Evolutionary conservation across 225 moss, liverwort and hornwort genomes (phyloP), one percentile per base, ranked within the genome.

Genomic region (Pseudisothecium myosuroides): DNA sequence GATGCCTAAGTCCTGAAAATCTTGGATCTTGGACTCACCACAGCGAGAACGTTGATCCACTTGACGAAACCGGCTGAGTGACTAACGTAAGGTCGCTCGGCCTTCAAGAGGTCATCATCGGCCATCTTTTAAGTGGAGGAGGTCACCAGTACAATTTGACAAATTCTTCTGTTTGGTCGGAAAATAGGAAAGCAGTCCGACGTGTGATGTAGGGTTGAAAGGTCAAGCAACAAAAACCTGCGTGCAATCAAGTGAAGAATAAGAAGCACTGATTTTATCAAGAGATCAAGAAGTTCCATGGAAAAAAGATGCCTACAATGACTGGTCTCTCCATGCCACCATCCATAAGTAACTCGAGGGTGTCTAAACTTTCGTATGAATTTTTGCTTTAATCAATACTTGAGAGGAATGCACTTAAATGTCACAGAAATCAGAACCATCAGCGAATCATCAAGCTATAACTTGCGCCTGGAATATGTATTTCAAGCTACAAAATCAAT

Each of bases 11-110:
- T 54, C 54, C 54, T 54, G 54, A 54, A 18, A 54, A 18, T 18
- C 54, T 17, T 54, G 43, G 11, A 39, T 27, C 41, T 69, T 39
- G n/a, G 37, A 63, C 94, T 88, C 80, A 94, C 94, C 89, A 91
- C 45, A 86, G 60, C 93, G 55, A 94, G 58, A 41, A 88, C 64
- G 61, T 93, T 94, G 86, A 94, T 81, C 39, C 69, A 86, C 89
- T 26, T 88, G 36, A 93, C 76, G 58, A 93, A 88, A 81, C 10
- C 18, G 29, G 89, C 90, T 66, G 86, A 81, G 69, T 69, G 86
- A 65, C 88, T 72, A 41, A 76, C 49, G 76, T 84, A 47, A 77
- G 76, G 89, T 41, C 91, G 83, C 54, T 71, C 71, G 32, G 3
- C 55, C 56, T 94, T 91, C 47, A 85, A 84, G 31, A 76, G 64